A percentile compares a stretch with the other conserved stretches of the same genome.
These are phyloP conservation scores for Striga hermonthica DNA, from an alignment of 305 asterid species.

Conservation along the genomic window DNA sequence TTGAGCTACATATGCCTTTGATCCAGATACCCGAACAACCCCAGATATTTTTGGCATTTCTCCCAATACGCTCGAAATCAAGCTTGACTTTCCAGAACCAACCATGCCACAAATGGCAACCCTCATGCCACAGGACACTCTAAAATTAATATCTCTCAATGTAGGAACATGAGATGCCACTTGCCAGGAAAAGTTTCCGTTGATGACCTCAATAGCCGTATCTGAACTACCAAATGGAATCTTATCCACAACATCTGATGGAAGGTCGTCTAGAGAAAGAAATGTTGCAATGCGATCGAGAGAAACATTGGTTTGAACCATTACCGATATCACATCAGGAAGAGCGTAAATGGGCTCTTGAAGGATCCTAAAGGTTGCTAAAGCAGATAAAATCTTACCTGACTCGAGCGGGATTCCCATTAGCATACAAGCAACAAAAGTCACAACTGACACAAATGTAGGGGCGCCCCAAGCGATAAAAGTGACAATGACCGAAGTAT, in stretches of 20 bases:
- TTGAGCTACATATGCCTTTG: constrained; percentile 81
- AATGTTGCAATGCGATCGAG: constrained; percentile 75
- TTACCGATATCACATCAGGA: constrained; percentile 71
- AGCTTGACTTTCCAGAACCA: constrained; percentile 88
- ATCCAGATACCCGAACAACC: constrained; percentile 48
- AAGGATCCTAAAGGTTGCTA: constrained; percentile 81
- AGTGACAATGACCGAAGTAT: constrained; percentile 44
- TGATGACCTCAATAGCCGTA: constrained; percentile 51
- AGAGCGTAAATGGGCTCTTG: constrained; percentile 71
- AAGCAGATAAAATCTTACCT: constrained; percentile 79
- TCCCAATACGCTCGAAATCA: constrained; percentile 68
- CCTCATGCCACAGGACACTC: constrained; percentile 61
- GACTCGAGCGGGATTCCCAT: constrained; percentile 76
- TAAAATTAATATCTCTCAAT: constrained; percentile 49
- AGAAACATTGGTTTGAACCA: constrained; percentile 84
- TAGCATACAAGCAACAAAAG: constrained; percentile 70
- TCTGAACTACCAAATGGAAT: constrained; percentile 49
- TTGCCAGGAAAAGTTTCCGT: constrained; percentile 76
- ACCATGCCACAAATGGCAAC: constrained; percentile 87
- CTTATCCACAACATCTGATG: constrained; percentile 52
- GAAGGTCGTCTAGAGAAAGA: constrained; percentile 73
- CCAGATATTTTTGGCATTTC: constrained; percentile 79
- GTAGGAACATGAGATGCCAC: constrained; percentile 44
- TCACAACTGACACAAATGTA: constrained; percentile 59
- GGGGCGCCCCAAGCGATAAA: constrained; percentile 73